Conservation (phyloP, 163 green algal species). For the Prototheca wickerhamii region DNA sequence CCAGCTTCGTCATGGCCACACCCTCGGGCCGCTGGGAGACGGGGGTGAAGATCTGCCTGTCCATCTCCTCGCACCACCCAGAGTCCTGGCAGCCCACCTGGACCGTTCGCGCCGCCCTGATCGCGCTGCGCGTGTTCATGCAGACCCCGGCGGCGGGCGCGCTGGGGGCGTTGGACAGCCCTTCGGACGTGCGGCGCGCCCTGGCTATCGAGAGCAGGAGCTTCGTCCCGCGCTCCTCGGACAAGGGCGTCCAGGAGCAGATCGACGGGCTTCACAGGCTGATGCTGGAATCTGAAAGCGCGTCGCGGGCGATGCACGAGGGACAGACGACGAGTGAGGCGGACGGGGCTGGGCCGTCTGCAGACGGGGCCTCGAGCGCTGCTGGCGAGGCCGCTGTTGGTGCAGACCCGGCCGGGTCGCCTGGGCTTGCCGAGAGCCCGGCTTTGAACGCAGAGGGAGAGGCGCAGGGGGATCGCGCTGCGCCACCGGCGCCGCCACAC, state of each 20-base stretch:
- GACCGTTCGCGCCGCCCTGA: slow-evolving; percentile 88
- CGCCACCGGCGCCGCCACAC: no score
- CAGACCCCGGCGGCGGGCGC: slow-evolving; percentile 70
- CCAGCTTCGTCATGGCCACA: slow-evolving; percentile 93
- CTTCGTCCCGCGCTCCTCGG: neutral
- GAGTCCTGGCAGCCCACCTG: slow-evolving; percentile 97
- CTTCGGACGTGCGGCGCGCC: slow-evolving; percentile 59
- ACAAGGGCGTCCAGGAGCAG: neutral
- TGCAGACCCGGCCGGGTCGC: no score
- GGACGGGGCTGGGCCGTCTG: neutral
- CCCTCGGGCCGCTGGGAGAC: slow-evolving; percentile 88
- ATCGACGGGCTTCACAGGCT: neutral
- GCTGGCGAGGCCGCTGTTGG: no score
- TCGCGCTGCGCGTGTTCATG: slow-evolving; percentile 95
- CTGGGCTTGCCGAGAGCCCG: neutral
- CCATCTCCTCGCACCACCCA: slow-evolving; percentile 90
- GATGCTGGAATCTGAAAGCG: neutral
- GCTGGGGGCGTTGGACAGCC: slow-evolving; percentile 73
- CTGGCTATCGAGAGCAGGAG: slow-evolving; percentile 18
- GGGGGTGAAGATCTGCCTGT: slow-evolving; percentile 78
- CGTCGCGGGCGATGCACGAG: neutral
- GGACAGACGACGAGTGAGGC: neutral
- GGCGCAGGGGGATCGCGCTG: no score
- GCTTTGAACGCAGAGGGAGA: no score
- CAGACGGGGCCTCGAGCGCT: neutral